A percentile compares a stretch with the other conserved stretches of the same genome.
Evolutionary conservation across 2,329 filamentous ascomycete species (phyloP).

Genomic region (Cladophialophora exuberans): DNA sequence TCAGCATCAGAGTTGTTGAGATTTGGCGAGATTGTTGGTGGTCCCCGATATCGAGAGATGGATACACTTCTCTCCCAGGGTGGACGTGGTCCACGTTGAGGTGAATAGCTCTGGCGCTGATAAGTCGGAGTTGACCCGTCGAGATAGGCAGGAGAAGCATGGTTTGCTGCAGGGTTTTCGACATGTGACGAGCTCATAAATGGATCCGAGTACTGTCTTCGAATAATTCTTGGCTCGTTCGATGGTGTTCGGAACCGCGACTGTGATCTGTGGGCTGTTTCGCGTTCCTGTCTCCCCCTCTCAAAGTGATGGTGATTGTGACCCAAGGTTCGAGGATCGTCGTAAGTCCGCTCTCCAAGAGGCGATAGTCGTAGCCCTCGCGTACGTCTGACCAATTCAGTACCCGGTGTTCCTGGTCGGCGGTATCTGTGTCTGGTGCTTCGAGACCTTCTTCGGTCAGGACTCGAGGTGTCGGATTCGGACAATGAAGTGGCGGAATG

Average conservation of each 20-base stretch:
- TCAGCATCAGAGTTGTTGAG: neutral
- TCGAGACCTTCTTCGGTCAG: neutral
- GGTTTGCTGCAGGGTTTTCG: conserved; percentile 2
- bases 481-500: conserved; percentile 3
- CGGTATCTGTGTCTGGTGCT: conserved; percentile 1
- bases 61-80: neutral
- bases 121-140: neutral
- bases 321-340: conserved; percentile 1
- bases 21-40: neutral
- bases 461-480: conserved; percentile 11
- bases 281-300: conserved; percentile 11
- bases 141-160: conserved; percentile 3
- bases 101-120: conserved; percentile 9
- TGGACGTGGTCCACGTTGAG: conserved; percentile 17
- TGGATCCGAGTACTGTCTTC: conserved; percentile 14
- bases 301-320: conserved; percentile 1
- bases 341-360: conserved; percentile 6
- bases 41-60: no score
- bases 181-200: conserved; percentile 1
- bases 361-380: conserved; percentile 17
- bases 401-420: neutral
- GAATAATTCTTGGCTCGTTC: conserved; percentile 4
- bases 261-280: neutral
- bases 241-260: conserved; percentile 5
- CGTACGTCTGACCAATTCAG: conserved; percentile 1